phyloP scores from a whole-genome alignment of 208 protist species.

The Leishmania aethiopica region DNA sequence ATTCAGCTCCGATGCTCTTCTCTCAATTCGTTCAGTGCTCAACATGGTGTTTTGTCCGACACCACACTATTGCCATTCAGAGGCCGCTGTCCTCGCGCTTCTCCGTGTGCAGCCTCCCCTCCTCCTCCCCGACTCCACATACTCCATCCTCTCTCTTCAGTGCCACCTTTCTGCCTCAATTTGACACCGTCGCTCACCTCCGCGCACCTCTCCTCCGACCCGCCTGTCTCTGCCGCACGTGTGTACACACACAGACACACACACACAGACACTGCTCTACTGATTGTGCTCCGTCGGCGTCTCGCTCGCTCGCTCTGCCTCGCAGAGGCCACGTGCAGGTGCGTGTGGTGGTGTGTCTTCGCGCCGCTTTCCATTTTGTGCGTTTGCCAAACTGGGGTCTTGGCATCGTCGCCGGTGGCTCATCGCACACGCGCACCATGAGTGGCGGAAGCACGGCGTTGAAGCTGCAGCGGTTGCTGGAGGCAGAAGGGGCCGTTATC shows the following conservation, averaged over 20 bases:
- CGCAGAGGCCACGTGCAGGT: not conserved
- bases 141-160: not conserved
- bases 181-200: not conserved
- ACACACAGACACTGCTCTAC: not conserved
- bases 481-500: constrained; percentile 65
- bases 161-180: not conserved
- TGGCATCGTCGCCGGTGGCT: no score
- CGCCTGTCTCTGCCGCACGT: not conserved
- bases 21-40: not conserved
- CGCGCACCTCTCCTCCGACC: not conserved
- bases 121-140: not conserved
- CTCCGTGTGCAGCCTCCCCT: not conserved
- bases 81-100: not conserved
- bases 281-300: not conserved
- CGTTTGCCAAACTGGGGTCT: not conserved
- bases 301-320: not conserved
- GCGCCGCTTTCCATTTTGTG: not conserved
- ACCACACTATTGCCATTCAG: not conserved
- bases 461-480: constrained; percentile 53
- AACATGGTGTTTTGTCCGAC: not conserved
- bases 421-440: constrained; percentile 4
- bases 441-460: constrained; percentile 19
- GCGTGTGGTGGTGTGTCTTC: not conserved
- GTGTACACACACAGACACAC: not conserved
- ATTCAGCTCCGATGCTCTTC: not conserved